phyloP scores from a whole-genome alignment of 2,329 filamentous ascomycete species.

The Berkeleyomyces rouxiae region DNA sequence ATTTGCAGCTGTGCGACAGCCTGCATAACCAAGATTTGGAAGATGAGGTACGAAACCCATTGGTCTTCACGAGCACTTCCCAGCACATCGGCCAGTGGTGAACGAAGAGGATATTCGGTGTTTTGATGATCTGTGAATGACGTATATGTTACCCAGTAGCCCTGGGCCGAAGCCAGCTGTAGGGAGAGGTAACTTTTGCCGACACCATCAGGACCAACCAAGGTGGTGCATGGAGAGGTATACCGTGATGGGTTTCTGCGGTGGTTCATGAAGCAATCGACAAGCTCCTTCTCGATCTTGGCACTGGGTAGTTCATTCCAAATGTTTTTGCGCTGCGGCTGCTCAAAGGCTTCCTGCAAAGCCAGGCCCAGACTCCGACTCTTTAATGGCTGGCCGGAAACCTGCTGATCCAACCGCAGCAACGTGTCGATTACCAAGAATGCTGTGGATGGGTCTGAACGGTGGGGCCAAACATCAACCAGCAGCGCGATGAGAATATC shows the following conservation, averaged over 20 bases:
- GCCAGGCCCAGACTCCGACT: not conserved
- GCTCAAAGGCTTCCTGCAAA: slow-evolving; percentile 10
- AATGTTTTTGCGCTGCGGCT: slow-evolving; percentile 6
- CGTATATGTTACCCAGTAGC: slow-evolving; percentile 9
- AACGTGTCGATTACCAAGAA: slow-evolving; percentile 7
- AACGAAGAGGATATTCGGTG: slow-evolving; percentile 3
- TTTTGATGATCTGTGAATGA: not conserved
- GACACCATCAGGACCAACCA: slow-evolving; percentile 9
- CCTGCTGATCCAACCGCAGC: slow-evolving; percentile 5
- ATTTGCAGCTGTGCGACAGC: not conserved
- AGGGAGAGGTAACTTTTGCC: slow-evolving; percentile 10
- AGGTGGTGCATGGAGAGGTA: slow-evolving; percentile 6
- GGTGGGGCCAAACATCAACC: slow-evolving; percentile 9
- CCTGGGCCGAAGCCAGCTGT: slow-evolving; percentile 8
- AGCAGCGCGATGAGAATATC: slow-evolving; percentile 7
- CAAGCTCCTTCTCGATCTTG: not conserved
- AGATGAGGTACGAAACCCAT: slow-evolving; percentile 10
- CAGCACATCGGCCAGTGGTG: slow-evolving; percentile 9
- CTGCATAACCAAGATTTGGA: slow-evolving; percentile 6
- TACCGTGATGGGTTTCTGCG: slow-evolving; percentile 9
- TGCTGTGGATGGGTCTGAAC: not conserved
- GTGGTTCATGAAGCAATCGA: slow-evolving; percentile 5
- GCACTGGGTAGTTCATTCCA: slow-evolving; percentile 10
- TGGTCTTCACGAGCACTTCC: slow-evolving; percentile 8
- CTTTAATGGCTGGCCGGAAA: not conserved